These are phyloP conservation scores for Diplogelasinospora grovesii DNA, from an alignment of 495 filamentous ascomycete species.

Conservation along the genomic window DNA sequence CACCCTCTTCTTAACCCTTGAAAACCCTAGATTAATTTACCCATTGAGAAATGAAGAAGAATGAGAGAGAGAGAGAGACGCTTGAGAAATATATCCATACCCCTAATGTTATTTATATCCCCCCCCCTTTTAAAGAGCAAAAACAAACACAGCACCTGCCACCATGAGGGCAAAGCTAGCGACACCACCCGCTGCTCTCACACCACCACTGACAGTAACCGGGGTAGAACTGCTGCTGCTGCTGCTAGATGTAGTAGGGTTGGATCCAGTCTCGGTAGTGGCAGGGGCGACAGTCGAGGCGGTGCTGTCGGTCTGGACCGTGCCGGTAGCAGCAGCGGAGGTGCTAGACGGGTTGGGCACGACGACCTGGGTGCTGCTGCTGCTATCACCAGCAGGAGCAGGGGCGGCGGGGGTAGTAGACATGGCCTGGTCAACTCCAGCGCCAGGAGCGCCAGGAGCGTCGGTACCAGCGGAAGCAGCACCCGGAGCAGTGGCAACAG, in stretches of 20 bases:
- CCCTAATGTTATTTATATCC: background rate
- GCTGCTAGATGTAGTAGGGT: background rate
- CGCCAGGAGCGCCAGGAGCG: background rate
- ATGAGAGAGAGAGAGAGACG: no score
- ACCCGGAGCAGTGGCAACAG: background rate
- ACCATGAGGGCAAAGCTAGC: slow-evolving; percentile 24
- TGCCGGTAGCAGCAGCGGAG: background rate
- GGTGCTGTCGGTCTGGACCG: slow-evolving; percentile 5
- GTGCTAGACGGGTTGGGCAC: background rate
- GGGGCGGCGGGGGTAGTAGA: slow-evolving; percentile 46
- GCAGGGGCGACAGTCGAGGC: slow-evolving; percentile 5
- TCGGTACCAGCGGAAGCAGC: background rate
- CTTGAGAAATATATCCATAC: no score
- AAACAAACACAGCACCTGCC: slow-evolving; percentile 21
- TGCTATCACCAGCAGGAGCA: slow-evolving; percentile 8
- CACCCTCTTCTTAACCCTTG: no score
- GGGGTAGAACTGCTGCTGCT: slow-evolving; percentile 3
- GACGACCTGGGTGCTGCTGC: slow-evolving; percentile 8
- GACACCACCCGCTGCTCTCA: slow-evolving; percentile 21
- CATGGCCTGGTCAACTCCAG: slow-evolving; percentile 6
- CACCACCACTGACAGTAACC: slow-evolving; percentile 21
- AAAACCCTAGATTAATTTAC: no score
- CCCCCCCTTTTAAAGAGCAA: slow-evolving; percentile 20
- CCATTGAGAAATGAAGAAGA: no score
- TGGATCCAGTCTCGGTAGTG: background rate